Percentiles rank a stretch among this genome's conserved stretches.
These are phyloP conservation scores for Persicaria maculosa DNA, from an alignment of 148 eudicot species.

Conservation along the genomic window DNA sequence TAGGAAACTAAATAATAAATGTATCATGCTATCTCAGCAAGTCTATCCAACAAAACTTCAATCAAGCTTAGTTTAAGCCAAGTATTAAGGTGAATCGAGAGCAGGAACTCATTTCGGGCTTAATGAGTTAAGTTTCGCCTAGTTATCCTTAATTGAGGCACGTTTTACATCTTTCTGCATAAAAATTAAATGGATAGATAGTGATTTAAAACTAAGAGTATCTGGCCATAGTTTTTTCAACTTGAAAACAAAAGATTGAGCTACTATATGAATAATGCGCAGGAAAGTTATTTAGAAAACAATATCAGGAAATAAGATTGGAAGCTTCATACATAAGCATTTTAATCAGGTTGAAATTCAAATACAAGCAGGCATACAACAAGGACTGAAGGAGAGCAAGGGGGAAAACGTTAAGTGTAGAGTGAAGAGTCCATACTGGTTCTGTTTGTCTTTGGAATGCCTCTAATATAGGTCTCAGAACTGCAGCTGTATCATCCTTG, in stretches of 20 bases:
- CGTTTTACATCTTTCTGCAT: background rate
- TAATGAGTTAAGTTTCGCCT: background rate
- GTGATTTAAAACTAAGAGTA: too few species aligned
- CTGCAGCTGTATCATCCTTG: conserved; percentile 89
- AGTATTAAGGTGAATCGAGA: background rate
- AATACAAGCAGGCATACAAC: background rate
- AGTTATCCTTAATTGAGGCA: background rate
- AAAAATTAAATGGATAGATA: background rate
- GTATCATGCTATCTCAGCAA: background rate
- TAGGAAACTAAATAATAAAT: background rate
- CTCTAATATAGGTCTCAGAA: conserved; percentile 82
- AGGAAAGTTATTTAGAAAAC: background rate
- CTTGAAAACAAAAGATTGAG: background rate
- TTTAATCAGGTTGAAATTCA: background rate
- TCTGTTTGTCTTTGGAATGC: conserved; percentile 59
- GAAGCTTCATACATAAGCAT: background rate
- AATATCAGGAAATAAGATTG: background rate
- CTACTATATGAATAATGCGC: too few species aligned
- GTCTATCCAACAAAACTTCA: background rate
- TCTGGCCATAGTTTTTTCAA: too few species aligned
- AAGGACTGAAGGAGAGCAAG: background rate
- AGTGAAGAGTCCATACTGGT: conserved; percentile 69
- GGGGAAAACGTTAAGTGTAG: too few species aligned
- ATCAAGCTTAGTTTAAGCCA: background rate
- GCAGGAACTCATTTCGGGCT: background rate